Percentiles rank a stretch among this genome's conserved stretches.
Evolutionary conservation across 2,329 filamentous ascomycete genomes (phyloP).

Genomic region (Trichoderma sp.): DNA sequence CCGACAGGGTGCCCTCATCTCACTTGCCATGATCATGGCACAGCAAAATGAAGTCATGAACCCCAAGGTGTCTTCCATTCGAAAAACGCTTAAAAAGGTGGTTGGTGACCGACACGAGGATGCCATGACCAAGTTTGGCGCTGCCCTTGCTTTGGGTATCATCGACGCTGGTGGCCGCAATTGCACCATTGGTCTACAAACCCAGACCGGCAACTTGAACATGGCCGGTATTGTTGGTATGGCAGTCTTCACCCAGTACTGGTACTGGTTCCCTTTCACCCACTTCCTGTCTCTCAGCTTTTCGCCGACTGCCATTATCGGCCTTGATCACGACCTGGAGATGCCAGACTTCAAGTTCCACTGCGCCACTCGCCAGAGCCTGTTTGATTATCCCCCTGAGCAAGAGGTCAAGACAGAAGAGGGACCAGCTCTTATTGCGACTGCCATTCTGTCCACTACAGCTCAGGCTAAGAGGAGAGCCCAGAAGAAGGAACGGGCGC

Average conservation of each 20-base stretch:
- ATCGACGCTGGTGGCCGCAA: conserved; percentile 98
- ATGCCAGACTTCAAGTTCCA: conserved; percentile 95
- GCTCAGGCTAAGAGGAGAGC: conserved; percentile 95
- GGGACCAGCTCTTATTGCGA: conserved; percentile 90
- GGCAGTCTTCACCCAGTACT: conserved; percentile 98
- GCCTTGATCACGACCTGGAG: conserved; percentile 89
- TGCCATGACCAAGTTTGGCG: conserved; percentile 99
- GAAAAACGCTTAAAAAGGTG: conserved; percentile 93
- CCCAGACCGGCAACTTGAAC: conserved; percentile 96
- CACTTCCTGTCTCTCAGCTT: conserved; percentile 97
- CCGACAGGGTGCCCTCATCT: conserved; percentile 91
- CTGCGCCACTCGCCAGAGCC: conserved; percentile 89
- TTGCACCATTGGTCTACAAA: conserved; percentile 97
- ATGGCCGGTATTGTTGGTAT: conserved; percentile 98
- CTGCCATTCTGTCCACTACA: conserved; percentile 93
- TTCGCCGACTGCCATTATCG: conserved; percentile 95
- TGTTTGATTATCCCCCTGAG: conserved; percentile 98
- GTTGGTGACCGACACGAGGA: conserved; percentile 95
- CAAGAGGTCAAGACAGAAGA: conserved; percentile 95
- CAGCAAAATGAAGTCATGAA: conserved; percentile 99
- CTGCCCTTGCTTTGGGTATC: conserved; percentile 90
- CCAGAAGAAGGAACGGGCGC: conserved; percentile 89
- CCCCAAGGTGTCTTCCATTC: conserved; percentile 87
- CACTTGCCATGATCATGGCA: conserved; percentile 97
- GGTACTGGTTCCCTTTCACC: conserved; percentile 99